A percentile compares a stretch with the other conserved stretches of the same genome.
phyloP scores from a whole-genome alignment of 208 protist species.

The Vickermania ingenoplastis region DNA sequence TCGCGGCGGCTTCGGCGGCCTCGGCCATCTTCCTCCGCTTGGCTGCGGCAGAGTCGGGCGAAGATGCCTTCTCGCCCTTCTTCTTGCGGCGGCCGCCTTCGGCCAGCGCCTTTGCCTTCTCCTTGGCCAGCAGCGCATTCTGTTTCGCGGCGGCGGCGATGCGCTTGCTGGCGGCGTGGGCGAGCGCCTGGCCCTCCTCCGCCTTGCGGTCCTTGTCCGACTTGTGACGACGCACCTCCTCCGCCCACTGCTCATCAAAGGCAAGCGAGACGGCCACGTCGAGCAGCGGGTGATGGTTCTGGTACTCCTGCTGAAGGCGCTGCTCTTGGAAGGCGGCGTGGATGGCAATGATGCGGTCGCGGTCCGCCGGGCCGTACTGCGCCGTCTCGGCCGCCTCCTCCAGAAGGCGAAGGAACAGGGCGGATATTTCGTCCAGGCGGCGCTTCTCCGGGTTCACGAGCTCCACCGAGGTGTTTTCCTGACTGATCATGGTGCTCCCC shows the following conservation, averaged over 20 bases:
- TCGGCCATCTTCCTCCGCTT: no score
- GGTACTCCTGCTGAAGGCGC: slow-evolving; percentile 9
- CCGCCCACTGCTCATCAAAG: neutral
- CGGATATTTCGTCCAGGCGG: neutral
- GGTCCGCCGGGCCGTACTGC: slow-evolving; percentile 2
- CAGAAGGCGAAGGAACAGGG: neutral
- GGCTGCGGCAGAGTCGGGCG: neutral
- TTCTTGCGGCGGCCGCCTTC: neutral
- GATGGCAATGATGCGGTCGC: slow-evolving; percentile 5
- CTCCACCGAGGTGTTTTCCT: neutral
- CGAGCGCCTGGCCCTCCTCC: neutral
- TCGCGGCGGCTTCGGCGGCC: neutral
- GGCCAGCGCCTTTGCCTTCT: no score
- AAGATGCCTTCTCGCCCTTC: neutral
- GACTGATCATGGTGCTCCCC: no score
- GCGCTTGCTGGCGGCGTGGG: neutral
- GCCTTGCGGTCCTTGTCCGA: neutral
- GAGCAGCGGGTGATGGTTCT: slow-evolving; percentile 4
- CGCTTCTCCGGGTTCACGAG: neutral
- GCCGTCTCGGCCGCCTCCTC: slow-evolving; percentile 3
- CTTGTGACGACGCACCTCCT: neutral
- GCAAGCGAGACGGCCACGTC: neutral
- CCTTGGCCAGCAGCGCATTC: no score
- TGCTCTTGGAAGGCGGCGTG: slow-evolving; percentile 7
- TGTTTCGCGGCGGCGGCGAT: neutral